A percentile compares a stretch with the other conserved stretches of the same genome.
These are phyloP conservation scores for Citrus cavaleriei DNA, from an alignment of 345 rosid genomes.

Conservation along the genomic window DNA sequence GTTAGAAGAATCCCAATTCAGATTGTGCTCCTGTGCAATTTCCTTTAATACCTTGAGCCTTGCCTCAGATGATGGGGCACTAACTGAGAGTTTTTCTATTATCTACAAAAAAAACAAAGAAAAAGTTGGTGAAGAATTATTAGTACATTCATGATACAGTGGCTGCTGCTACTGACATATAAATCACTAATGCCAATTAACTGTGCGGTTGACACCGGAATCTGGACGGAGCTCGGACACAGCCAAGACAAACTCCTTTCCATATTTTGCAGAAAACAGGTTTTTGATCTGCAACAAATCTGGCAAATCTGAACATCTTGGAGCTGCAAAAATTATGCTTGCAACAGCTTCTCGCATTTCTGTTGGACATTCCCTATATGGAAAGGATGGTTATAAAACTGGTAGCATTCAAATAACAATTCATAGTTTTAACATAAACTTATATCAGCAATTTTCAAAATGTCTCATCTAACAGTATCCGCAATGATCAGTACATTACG, in stretches of 20 bases:
- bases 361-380: slow-evolving; percentile 76
- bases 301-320: slow-evolving; percentile 94
- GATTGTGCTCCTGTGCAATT: slow-evolving; percentile 63
- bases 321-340: slow-evolving; percentile 89
- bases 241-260: slow-evolving; percentile 73
- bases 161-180: not conserved
- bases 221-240: slow-evolving; percentile 90
- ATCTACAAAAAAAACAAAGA: slow-evolving; percentile 37
- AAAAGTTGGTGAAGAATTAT: not conserved
- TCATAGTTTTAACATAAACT: not conserved
- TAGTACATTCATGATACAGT: slow-evolving; percentile 8
- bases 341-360: slow-evolving; percentile 91
- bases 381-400: not conserved
- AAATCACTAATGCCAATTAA: slow-evolving; percentile 36
- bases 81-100: slow-evolving; percentile 81
- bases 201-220: slow-evolving; percentile 89
- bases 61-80: slow-evolving; percentile 67
- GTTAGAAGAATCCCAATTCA: slow-evolving; percentile 81
- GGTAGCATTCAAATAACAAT: not conserved
- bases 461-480: not conserved
- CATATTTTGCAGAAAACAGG: slow-evolving; percentile 75
- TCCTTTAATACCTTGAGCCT: slow-evolving; percentile 79
- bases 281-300: slow-evolving; percentile 82
- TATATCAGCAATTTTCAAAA: not conserved
- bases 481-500: not conserved